Evolutionary conservation across 352 stramenopile genomes (phyloP).

Genomic region (Aphanomyces astaci): DNA sequence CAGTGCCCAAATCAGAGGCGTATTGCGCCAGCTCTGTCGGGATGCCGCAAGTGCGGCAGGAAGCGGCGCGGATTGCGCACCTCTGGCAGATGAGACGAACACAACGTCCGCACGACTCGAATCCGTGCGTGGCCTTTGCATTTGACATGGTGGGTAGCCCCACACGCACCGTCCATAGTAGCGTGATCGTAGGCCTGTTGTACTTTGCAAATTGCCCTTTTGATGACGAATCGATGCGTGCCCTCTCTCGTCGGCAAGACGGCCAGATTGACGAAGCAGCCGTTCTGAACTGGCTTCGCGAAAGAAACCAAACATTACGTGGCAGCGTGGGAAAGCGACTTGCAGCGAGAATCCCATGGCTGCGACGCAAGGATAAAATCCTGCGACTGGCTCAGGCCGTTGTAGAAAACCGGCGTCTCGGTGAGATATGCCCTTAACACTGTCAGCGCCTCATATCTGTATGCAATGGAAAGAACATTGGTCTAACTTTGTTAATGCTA

Average conservation of each 20-base stretch:
- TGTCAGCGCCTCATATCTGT: too few relatives aligned
- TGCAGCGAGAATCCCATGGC: background rate
- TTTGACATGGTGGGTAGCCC: background rate
- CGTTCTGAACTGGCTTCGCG: background rate
- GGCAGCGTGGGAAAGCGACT: background rate
- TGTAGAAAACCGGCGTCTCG: background rate
- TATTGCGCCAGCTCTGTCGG: background rate
- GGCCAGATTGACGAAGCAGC: background rate
- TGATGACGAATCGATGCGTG: background rate
- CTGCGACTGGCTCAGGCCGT: background rate
- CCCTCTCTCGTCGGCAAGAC: background rate
- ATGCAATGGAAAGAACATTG: too few relatives aligned
- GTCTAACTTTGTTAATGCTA: too few relatives aligned
- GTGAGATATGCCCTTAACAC: too few relatives aligned
- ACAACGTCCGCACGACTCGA: background rate
- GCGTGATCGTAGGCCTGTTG: background rate
- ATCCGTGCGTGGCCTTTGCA: background rate
- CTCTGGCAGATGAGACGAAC: background rate
- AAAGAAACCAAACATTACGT: background rate
- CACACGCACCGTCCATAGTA: background rate
- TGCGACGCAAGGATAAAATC: background rate
- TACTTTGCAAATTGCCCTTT: conserved; percentile 1
- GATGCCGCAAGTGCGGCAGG: background rate
- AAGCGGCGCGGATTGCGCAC: background rate
- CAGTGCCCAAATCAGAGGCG: background rate